Percentiles rank a stretch among this genome's conserved stretches.
These are phyloP conservation scores for Cercospora canescens DNA, from an alignment of 2,329 filamentous ascomycete genomes.

Conservation along the genomic window DNA sequence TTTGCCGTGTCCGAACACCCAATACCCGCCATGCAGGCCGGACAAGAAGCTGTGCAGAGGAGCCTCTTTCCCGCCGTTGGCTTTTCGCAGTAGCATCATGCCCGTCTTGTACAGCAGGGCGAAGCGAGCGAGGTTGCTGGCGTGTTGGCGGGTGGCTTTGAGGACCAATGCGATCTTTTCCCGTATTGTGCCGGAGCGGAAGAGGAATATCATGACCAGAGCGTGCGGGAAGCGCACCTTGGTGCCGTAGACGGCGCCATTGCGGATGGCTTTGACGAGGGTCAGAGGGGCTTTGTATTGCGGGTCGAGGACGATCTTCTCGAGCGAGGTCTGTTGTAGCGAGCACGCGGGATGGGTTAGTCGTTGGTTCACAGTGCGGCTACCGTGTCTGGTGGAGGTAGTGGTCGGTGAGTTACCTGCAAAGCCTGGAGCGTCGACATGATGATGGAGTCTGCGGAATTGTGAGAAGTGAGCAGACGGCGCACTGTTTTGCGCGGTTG, in stretches of 20 bases:
- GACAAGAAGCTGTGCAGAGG: constrained; percentile 83
- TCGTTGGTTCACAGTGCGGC: not conserved
- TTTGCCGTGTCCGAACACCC: constrained; percentile 81
- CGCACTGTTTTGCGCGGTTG: not conserved
- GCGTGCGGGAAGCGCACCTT: constrained; percentile 99
- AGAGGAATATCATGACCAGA: constrained; percentile 96
- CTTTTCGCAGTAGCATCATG: constrained; percentile 69
- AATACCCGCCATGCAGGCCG: constrained; percentile 85
- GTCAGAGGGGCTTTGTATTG: constrained; percentile 81
- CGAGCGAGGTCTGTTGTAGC: constrained; percentile 62
- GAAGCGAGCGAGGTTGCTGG: constrained; percentile 87
- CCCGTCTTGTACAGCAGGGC: constrained; percentile 85
- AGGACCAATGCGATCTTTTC: constrained; percentile 78
- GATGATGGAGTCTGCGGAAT: not conserved
- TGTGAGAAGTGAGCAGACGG: not conserved
- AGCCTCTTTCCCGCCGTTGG: constrained; percentile 58
- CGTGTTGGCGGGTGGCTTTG: constrained; percentile 86
- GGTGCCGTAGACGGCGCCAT: constrained; percentile 93
- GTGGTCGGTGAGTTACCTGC: constrained; percentile 6
- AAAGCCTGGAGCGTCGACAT: constrained; percentile 20
- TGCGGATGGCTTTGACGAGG: constrained; percentile 88
- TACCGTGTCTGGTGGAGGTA: not conserved
- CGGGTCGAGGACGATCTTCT: constrained; percentile 78
- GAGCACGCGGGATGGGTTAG: not conserved
- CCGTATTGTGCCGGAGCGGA: constrained; percentile 79